phyloP scores from a whole-genome alignment of 1,139 yeast species.

The Protomyces lactucae-debilis region DNA sequence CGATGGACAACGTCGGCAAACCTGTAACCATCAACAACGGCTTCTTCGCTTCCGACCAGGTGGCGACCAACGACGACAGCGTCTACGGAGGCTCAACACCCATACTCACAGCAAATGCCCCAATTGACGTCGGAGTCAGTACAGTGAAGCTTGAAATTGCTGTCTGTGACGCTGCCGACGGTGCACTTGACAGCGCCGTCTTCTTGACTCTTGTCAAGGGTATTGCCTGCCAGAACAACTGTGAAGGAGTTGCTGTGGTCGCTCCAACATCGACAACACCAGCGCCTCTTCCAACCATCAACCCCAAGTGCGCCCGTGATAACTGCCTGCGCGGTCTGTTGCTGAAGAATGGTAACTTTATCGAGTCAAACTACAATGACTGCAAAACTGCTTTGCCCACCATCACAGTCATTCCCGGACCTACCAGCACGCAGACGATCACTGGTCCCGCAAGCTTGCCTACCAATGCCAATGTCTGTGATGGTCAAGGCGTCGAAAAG shows the following conservation, averaged over 20 bases:
- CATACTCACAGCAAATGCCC: background rate
- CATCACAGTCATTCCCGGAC: background rate
- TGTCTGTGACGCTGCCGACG: background rate
- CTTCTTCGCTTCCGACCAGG: background rate
- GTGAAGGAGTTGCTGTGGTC: background rate
- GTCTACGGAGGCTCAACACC: background rate
- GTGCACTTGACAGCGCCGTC: background rate
- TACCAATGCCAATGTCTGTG: background rate
- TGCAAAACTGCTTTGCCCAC: background rate
- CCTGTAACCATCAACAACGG: constrained; percentile 3
- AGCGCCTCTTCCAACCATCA: background rate
- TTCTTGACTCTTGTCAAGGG: background rate
- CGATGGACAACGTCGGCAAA: background rate
- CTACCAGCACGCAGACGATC: background rate
- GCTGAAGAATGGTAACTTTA: background rate
- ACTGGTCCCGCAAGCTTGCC: background rate
- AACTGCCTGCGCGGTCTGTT: background rate
- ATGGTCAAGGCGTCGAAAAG: background rate
- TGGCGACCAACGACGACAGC: background rate
- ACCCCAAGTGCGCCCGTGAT: background rate
- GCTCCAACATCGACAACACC: background rate
- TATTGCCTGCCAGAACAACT: background rate
- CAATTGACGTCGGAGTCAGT: background rate
- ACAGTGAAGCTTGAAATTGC: background rate
- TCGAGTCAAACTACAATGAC: background rate